Conservation (phyloP, 2,329 filamentous ascomycete genomes). For the Fusarium neocosmosporiellum region DNA sequence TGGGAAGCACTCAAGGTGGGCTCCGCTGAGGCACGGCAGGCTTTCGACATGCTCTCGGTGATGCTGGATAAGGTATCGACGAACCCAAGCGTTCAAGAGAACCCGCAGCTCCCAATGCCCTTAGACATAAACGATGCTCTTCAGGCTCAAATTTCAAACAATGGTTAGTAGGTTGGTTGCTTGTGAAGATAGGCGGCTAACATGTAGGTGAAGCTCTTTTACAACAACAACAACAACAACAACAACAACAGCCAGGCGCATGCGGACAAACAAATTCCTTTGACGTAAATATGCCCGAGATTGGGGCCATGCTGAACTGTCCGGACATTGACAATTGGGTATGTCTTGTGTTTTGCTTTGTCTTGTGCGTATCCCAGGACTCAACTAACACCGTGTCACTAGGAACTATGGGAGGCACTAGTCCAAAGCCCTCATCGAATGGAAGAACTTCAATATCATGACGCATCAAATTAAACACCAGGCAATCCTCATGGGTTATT, state of each 20-base stretch:
- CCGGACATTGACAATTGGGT: constrained; percentile 35
- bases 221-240: too few species aligned
- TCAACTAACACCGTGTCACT: background rate
- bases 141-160: background rate
- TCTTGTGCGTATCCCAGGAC: too few species aligned
- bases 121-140: background rate
- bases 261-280: background rate
- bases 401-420: constrained; percentile 30
- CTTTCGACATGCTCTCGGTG: constrained; percentile 21
- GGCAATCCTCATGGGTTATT: background rate
- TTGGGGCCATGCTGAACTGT: constrained; percentile 25
- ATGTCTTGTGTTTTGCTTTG: too few species aligned
- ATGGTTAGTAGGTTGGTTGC: background rate
- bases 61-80: constrained; percentile 23
- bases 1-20: constrained; percentile 18
- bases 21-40: constrained; percentile 27
- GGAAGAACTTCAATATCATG: constrained; percentile 17
- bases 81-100: background rate
- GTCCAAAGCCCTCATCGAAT: constrained; percentile 16
- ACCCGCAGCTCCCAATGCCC: background rate
- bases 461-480: constrained; percentile 1
- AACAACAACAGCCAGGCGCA: background rate
- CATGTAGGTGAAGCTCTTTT: background rate
- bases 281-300: background rate
- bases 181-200: background rate